Evolutionary conservation across 805 yeast genomes (phyloP), one percentile per base, ranked within the genome.

Genomic region (Teunomyces kruisii): DNA sequence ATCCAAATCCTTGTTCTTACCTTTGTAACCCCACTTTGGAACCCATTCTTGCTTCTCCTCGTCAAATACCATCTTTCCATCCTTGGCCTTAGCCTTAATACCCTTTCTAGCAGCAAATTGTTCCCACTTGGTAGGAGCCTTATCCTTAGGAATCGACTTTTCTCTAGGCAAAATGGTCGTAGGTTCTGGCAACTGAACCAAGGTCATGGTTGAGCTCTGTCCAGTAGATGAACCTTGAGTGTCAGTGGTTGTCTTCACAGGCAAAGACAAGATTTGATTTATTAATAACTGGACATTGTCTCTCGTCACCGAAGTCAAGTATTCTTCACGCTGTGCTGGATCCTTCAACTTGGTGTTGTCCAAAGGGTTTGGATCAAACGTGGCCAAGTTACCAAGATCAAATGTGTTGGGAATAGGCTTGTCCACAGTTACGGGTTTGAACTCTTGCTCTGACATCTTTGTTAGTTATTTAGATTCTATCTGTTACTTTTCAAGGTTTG

Each of bases 21-120:
- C 98, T 53, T 86, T 84, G 74, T 86, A 92, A 49, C 99, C 99
- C 99, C 99, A 94, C 68, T 90, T 92, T 57, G 96, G 92, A 49
- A 86, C 96, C 99, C 99, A 94, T 68, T 90, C 91, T 42, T 92
- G 91, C 26, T 80, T 70, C 27, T 79, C 94, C 66, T 94, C 98
- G 66, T 94, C 96, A 57, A 72, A 94, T 1, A 88, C 89, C 79
- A 84, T 74, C 70, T 88, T 94, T 39, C 96, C 97, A 24, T 87
- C 84, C 65, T 85, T 90, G 49, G 87, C 88, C 76, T 88, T 91
- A 70, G 95, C 79, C 68, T 86, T 76, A 64, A 94, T 94, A 59
- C 98, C 98, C 72, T 94, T 94, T 78, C 81, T 88, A 48, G 86
- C 86, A 52, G 99, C 99, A 74, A 94, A 94, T 61, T 79, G 79